These are phyloP conservation scores for Vachellia pachyceras DNA, from an alignment of 306 rosid genomes.

Conservation along the genomic window DNA sequence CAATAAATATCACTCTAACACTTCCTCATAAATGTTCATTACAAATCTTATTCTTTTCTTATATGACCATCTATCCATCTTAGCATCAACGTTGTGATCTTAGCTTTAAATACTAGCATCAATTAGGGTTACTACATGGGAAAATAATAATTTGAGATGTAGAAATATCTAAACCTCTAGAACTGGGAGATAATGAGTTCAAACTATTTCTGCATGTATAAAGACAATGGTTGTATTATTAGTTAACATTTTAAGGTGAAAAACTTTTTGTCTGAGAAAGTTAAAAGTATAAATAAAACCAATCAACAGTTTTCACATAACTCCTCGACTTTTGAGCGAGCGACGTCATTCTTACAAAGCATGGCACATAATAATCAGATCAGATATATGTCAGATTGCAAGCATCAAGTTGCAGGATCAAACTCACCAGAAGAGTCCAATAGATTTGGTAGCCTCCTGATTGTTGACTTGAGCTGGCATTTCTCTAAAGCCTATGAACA, in stretches of 20 bases:
- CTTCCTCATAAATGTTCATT: too few relatives aligned
- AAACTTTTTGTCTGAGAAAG: background rate
- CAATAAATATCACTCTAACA: too few relatives aligned
- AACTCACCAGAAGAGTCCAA: conserved; percentile 1
- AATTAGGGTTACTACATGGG: too few relatives aligned
- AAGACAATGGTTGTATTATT: background rate
- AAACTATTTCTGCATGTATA: too few relatives aligned
- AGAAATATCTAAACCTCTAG: background rate
- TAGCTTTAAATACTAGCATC: too few relatives aligned
- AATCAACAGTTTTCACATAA: background rate
- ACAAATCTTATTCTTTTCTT: too few relatives aligned
- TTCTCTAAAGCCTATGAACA: background rate
- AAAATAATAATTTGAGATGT: too few relatives aligned
- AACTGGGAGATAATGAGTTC: too few relatives aligned
- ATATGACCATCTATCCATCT: too few relatives aligned
- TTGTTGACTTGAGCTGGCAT: conserved; percentile 7
- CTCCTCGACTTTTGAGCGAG: background rate
- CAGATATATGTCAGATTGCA: background rate
- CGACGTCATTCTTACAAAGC: background rate
- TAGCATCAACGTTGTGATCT: too few relatives aligned
- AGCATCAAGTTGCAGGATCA: background rate
- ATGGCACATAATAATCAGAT: background rate
- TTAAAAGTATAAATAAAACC: background rate
- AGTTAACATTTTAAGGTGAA: background rate
- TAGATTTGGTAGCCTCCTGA: background rate